Evolutionary conservation across 1,284 basidiomycete genomes (phyloP).

Genomic region (Rugosomyces carneus): DNA sequence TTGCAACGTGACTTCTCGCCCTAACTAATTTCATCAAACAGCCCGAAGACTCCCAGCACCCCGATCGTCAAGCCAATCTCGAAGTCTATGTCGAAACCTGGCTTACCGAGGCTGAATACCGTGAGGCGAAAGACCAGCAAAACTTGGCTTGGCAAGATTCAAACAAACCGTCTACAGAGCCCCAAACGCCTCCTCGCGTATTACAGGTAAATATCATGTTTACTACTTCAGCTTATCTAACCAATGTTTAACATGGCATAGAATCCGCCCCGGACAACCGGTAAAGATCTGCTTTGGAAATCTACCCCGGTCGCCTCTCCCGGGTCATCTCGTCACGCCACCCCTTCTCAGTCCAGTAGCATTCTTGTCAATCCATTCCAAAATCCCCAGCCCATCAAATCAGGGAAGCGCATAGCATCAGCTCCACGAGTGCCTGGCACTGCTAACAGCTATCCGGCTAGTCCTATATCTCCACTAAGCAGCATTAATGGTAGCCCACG

Average conservation of each 20-base stretch:
- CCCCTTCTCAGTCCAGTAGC: constrained; percentile 20
- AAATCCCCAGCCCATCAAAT: constrained; percentile 18
- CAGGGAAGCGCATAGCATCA: constrained; percentile 28
- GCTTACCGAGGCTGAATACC: constrained; percentile 70
- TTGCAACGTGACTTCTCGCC: constrained; percentile 3
- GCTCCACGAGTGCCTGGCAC: constrained; percentile 19
- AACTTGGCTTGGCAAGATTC: constrained; percentile 66
- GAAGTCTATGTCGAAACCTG: constrained; percentile 70
- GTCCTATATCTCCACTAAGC: constrained; percentile 29
- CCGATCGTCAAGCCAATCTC: constrained; percentile 58
- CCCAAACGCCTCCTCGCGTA: constrained; percentile 32
- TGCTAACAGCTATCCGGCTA: constrained; percentile 6
- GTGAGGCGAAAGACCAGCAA: constrained; percentile 51
- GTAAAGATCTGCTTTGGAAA: constrained; percentile 43
- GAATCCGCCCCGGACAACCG: constrained; percentile 24
- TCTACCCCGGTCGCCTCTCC: constrained; percentile 25
- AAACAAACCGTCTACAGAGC: constrained; percentile 31
- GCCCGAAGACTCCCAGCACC: constrained; percentile 73
- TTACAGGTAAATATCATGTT: constrained; percentile 25
- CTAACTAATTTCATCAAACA: constrained; percentile 24
- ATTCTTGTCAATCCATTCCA: constrained; percentile 26
- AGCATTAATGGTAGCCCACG: constrained; percentile 45
- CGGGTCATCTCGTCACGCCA: constrained; percentile 22
- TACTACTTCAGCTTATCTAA: neutral
- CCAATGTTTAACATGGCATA: neutral